Percentiles rank a stretch among this genome's conserved stretches.
These are phyloP conservation scores for Sporormia fimetaria DNA, from an alignment of 495 filamentous ascomycete species.

Conservation along the genomic window DNA sequence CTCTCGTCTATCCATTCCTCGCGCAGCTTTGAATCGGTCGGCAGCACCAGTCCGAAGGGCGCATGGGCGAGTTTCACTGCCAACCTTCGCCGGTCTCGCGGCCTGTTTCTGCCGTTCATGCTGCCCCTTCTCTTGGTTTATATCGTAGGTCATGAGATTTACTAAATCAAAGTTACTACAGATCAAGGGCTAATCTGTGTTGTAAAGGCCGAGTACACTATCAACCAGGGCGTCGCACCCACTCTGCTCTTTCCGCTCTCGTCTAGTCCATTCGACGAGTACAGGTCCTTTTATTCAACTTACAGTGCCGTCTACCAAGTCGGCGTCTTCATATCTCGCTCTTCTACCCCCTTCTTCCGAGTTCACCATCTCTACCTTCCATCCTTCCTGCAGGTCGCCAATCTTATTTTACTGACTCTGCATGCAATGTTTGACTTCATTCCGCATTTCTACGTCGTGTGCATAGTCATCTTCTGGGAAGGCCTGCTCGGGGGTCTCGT, in stretches of 20 bases:
- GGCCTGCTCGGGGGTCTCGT: constrained; percentile 81
- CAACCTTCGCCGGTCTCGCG: constrained; percentile 43
- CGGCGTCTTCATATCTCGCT: constrained; percentile 88
- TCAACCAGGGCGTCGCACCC: constrained; percentile 86
- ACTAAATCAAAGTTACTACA: too few relatives aligned
- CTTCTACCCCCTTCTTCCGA: constrained; percentile 75
- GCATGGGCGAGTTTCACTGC: constrained; percentile 34
- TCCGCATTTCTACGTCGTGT: constrained; percentile 72
- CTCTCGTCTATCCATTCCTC: constrained; percentile 29
- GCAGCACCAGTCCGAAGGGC: not conserved
- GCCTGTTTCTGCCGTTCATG: constrained; percentile 69
- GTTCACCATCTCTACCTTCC: constrained; percentile 71
- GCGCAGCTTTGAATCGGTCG: constrained; percentile 14
- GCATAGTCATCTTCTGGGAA: constrained; percentile 86
- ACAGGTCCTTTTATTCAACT: constrained; percentile 83
- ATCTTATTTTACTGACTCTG: constrained; percentile 58
- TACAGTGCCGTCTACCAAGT: constrained; percentile 88
- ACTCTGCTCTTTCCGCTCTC: constrained; percentile 76
- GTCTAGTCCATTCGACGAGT: constrained; percentile 63
- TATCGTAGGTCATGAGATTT: too few relatives aligned
- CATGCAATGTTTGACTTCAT: constrained; percentile 71
- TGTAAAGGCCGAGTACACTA: constrained; percentile 95
- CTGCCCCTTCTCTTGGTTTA: constrained; percentile 85
- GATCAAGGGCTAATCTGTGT: too few relatives aligned
- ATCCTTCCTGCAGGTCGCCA: constrained; percentile 69